Percentiles rank a stretch among this genome's conserved stretches.
Evolutionary conservation across 352 stramenopile species (phyloP).

Genomic region (Phytophthora pistaciae): DNA sequence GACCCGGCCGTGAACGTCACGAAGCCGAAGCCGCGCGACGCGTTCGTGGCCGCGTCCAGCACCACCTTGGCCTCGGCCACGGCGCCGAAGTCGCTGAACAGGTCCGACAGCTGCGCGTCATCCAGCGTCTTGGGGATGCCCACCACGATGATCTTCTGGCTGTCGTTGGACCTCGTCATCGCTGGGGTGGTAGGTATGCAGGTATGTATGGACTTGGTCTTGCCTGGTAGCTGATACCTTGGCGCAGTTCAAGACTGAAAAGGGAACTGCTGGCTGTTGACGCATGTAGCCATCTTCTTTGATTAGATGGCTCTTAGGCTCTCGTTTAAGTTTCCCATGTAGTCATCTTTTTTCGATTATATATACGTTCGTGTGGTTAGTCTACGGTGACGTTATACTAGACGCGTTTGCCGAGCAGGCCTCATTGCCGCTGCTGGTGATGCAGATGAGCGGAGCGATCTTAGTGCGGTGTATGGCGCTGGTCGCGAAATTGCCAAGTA

Average conservation of each 20-base stretch:
- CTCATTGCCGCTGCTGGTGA: no score
- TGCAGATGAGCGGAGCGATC: no score
- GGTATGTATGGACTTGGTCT: conserved; percentile 55
- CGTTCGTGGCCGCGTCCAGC: conserved; percentile 60
- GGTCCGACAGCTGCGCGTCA: conserved; percentile 66
- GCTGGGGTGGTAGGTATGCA: no score
- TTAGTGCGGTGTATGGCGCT: no score
- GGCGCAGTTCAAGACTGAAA: background rate
- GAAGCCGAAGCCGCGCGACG: conserved; percentile 84
- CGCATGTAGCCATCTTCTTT: background rate
- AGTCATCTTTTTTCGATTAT: background rate
- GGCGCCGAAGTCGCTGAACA: conserved; percentile 80
- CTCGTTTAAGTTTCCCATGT: background rate
- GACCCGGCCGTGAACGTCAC: conserved; percentile 82
- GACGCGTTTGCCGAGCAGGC: no score
- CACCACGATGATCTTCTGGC: conserved; percentile 88
- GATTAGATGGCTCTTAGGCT: background rate
- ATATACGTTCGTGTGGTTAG: no score
- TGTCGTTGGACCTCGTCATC: conserved; percentile 78
- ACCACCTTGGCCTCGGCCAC: conserved; percentile 84
- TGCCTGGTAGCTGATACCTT: background rate
- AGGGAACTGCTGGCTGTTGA: background rate
- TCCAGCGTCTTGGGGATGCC: conserved; percentile 82
- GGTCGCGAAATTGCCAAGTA: no score
- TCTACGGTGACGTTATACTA: no score